Evolutionary conservation across 129 eudicot genomes (phyloP).

Genomic region (Arctium lappa): DNA sequence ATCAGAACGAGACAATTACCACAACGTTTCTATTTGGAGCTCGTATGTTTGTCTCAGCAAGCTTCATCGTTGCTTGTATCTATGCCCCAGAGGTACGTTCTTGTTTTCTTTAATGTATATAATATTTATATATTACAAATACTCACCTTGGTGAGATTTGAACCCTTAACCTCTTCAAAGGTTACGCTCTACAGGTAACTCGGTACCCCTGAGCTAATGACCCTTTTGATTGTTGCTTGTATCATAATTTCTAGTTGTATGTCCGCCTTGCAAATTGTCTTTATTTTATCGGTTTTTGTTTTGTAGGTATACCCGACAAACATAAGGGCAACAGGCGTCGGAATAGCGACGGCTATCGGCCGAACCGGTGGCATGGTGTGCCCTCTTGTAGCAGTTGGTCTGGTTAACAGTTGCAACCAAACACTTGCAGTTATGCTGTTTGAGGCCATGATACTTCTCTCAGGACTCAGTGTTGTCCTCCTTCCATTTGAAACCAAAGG

Average conservation of each 20-base stretch:
- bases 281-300: not conserved
- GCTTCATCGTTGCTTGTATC: slow-evolving; percentile 52
- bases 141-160: not conserved
- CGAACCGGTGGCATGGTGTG: slow-evolving; percentile 66
- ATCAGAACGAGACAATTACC: slow-evolving; percentile 37
- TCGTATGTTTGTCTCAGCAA: slow-evolving; percentile 61
- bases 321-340: slow-evolving; percentile 55
- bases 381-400: slow-evolving; percentile 62
- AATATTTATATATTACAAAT: not conserved
- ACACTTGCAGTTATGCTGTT: slow-evolving; percentile 44
- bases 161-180: not conserved
- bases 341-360: slow-evolving; percentile 53
- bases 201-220: not conserved
- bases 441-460: slow-evolving; percentile 37
- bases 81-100: slow-evolving; percentile 66
- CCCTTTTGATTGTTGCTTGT: not conserved
- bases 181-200: not conserved
- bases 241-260: not conserved
- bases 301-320: slow-evolving; percentile 61
- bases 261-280: not conserved
- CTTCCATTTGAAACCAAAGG: slow-evolving; percentile 62
- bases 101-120: not conserved
- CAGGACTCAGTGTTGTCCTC: slow-evolving; percentile 38
- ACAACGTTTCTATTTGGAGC: slow-evolving; percentile 56
- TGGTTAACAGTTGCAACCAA: slow-evolving; percentile 48